Percentiles rank a stretch among this genome's conserved stretches.
phyloP scores from a whole-genome alignment of 2,329 filamentous ascomycete genomes.

The Diaporthe sp. region DNA sequence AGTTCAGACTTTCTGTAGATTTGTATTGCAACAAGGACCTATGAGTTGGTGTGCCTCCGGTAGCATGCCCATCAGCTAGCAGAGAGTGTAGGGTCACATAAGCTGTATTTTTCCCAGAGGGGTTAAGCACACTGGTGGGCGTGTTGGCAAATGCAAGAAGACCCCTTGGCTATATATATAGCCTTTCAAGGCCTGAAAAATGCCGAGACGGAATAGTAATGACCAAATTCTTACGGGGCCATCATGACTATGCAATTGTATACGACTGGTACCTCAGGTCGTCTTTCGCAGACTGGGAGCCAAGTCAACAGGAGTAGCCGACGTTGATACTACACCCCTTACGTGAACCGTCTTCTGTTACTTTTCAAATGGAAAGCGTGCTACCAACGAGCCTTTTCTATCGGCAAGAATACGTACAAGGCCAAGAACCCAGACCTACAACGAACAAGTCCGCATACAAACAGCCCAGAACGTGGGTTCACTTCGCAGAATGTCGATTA shows the following conservation, averaged over 20 bases:
- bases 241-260: neutral
- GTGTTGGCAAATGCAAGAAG: neutral
- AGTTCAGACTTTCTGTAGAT: neutral
- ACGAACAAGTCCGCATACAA: neutral
- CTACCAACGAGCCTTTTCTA: neutral
- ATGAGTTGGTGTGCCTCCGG: neutral
- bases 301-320: neutral
- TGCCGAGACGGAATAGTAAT: neutral
- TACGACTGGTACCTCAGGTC: neutral
- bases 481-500: neutral
- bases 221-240: neutral
- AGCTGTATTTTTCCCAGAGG: neutral
- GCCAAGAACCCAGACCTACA: neutral
- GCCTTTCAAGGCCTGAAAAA: neutral
- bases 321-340: neutral
- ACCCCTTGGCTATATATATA: neutral
- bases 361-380: neutral
- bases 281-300: neutral
- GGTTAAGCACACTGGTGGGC: neutral
- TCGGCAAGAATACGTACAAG: neutral
- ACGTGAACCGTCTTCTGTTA: neutral
- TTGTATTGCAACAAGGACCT: neutral
- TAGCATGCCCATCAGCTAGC: neutral
- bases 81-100: neutral
- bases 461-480: neutral